phyloP scores from a whole-genome alignment of 345 rosid genomes.

The Salix viminalis region DNA sequence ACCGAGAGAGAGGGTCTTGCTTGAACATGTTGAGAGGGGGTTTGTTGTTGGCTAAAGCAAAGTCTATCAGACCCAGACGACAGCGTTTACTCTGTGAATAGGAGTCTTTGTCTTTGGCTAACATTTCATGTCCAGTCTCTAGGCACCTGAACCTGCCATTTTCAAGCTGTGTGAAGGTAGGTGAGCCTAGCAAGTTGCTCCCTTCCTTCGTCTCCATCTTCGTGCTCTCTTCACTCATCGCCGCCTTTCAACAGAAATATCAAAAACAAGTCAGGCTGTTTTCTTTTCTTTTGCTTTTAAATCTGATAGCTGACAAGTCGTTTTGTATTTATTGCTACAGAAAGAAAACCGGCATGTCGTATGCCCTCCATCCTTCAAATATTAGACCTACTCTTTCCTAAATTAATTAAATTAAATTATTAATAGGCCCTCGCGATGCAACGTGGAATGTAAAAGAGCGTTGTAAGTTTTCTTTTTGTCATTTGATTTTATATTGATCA shows the following conservation, averaged over 20 bases:
- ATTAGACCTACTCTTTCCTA: no score
- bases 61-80: constrained; percentile 81
- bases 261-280: background rate
- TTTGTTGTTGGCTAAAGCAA: constrained; percentile 51
- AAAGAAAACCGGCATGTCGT: no score
- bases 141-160: constrained; percentile 77
- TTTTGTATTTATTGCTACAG: no score
- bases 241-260: constrained; percentile 6
- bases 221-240: constrained; percentile 13
- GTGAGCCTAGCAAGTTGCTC: constrained; percentile 51
- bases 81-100: constrained; percentile 73
- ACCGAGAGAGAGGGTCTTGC: constrained; percentile 69
- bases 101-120: constrained; percentile 56
- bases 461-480: no score
- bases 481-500: no score
- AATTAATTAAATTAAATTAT: no score
- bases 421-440: no score
- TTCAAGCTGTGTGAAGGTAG: constrained; percentile 50
- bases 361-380: no score
- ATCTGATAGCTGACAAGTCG: no score
- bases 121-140: constrained; percentile 82
- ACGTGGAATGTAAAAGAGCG: no score
- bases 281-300: background rate
- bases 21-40: constrained; percentile 85
- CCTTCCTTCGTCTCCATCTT: constrained; percentile 40